Percentiles rank a stretch among this genome's conserved stretches.
Conservation (phyloP, 306 rosid species). For the Geum urbanum region DNA sequence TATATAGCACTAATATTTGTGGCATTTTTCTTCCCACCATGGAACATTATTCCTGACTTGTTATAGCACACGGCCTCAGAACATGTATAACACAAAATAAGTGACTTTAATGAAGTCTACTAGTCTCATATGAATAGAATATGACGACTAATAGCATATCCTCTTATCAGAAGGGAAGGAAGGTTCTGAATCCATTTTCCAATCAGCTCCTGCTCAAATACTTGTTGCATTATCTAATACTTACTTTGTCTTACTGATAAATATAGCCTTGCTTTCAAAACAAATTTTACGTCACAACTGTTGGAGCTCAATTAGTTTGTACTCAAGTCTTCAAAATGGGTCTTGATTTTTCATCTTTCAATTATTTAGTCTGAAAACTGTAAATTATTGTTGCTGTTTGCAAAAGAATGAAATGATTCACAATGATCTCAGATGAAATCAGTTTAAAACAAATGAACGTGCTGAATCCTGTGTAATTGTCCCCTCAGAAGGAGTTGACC, state of each 20-base stretch:
- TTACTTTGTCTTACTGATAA: not conserved
- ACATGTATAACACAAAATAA: not conserved
- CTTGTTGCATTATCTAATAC: not conserved
- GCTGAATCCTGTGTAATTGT: not conserved
- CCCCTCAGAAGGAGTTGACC: not conserved
- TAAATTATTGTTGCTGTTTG: not conserved
- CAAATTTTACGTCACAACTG: not conserved
- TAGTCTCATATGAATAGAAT: not conserved
- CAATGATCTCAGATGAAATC: not conserved
- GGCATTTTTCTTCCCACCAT: not conserved
- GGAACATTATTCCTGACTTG: not conserved
- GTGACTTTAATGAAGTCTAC: not conserved
- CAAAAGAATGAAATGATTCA: not conserved
- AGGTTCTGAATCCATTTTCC: not conserved
- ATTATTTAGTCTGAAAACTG: not conserved
- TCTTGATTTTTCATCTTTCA: not conserved
- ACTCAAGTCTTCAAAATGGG: not conserved
- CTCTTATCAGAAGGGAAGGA: not conserved
- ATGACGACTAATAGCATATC: not conserved
- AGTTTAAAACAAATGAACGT: not conserved
- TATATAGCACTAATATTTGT: too few relatives aligned
- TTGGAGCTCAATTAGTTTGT: not conserved
- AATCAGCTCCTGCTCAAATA: not conserved
- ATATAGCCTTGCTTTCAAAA: not conserved
- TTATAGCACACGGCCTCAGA: not conserved